Base-by-base conservation (phyloP, 495 filamentous ascomycete genomes). In the Hapsidospora chrysogenum region DNA sequence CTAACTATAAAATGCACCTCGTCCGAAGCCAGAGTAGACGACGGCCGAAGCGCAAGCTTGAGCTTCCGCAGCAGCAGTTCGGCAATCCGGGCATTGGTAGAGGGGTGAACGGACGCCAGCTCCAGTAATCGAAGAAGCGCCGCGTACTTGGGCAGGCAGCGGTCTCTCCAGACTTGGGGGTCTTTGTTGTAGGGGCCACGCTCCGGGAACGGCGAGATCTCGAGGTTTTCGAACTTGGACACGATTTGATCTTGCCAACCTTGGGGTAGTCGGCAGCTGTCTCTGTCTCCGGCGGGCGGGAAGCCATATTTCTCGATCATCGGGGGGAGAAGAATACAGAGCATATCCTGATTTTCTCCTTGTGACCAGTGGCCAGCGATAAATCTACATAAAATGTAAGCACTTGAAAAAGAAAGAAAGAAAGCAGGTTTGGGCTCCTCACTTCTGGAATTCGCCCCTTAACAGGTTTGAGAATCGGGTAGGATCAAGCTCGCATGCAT, bases 371-470 rank as follows among this genome's bases (percentile, higher is more conserved):
- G 74, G 4, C 66, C 63, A 37, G 72, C 57, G 40, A 92, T 63
- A 42, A 84, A 94, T 55, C 76, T 70, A 41, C 18, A 22, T 20
- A 1, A 19, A 1, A 33, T 61, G 41, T 60, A 52, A 36, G 20
- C 22, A 6, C 9, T 1, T 30, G 15, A 14, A 14, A 17, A 39
- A 2, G 23, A 8, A n/a, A 2, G 17, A n/a, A 25, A n/a, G 16
- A n/a, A n/a, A n/a, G n/a, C n/a, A n/a, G n/a, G n/a, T n/a, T n/a
- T n/a, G n/a, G n/a, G n/a, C n/a, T n/a, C 26, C 55, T 44, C 48
- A 80, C 75, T 68, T 82, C 49, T 86, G 78, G 41, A 96, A 82
- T 43, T 82, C 72, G 33, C 82, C 82, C 9, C 84, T 59, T 9
- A 92, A 57, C 9, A 94, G 62, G 34, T 69, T 69, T 29, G 74